Percentiles rank a stretch among this genome's conserved stretches.
Conservation (phyloP, 495 filamentous ascomycete species). For the Rhypophila decipiens region DNA sequence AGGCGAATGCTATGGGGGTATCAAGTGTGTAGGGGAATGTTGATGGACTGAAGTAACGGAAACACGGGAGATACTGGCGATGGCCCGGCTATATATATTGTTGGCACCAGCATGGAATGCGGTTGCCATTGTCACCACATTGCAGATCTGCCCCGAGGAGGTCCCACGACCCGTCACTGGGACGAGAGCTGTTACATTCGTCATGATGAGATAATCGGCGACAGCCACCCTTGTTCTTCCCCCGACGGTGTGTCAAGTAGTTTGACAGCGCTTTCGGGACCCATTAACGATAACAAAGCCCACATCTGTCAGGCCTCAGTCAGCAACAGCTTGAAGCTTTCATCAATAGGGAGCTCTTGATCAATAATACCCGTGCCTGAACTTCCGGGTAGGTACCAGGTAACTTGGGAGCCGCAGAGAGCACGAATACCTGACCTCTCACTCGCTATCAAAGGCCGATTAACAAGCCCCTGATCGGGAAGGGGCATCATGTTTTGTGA, state of each 20-base stretch:
- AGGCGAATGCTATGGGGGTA: neutral
- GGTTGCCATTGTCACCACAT: neutral
- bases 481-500: too few species aligned
- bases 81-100: constrained; percentile 1
- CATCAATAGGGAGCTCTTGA: too few species aligned
- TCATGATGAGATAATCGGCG: constrained; percentile 26
- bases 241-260: neutral
- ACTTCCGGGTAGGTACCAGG: too few species aligned
- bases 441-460: too few species aligned
- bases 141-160: constrained; percentile 1
- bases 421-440: too few species aligned
- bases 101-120: neutral
- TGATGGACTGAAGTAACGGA: neutral
- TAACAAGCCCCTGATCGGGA: too few species aligned
- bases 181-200: constrained; percentile 15
- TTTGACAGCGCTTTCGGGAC: neutral
- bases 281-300: too few species aligned
- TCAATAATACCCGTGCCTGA: too few species aligned
- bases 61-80: neutral
- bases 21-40: neutral
- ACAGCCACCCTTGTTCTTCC: constrained; percentile 2
- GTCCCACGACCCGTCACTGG: constrained; percentile 1
- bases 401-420: too few species aligned
- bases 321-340: too few species aligned
- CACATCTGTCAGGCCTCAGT: too few species aligned